These are phyloP conservation scores for Mariannaea sp. DNA, from an alignment of 2,329 filamentous ascomycete genomes.

Conservation along the genomic window DNA sequence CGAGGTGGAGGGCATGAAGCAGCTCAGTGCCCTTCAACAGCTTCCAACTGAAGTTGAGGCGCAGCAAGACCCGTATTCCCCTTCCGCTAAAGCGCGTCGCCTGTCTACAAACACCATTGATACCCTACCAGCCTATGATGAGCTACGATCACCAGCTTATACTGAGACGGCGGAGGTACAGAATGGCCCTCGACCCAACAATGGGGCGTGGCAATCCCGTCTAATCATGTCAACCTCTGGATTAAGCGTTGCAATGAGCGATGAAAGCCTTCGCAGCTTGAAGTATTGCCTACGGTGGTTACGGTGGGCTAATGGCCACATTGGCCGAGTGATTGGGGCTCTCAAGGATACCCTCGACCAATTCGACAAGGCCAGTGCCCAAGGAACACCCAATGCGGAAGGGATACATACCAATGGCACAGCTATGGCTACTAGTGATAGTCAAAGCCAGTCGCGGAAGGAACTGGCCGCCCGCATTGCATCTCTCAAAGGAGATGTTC, in stretches of 20 bases:
- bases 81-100: conserved; percentile 51
- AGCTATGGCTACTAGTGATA: conserved; percentile 7
- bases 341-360: conserved; percentile 78
- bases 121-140: conserved; percentile 82
- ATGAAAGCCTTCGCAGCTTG: conserved; percentile 81
- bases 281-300: conserved; percentile 85
- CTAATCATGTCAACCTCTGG: conserved; percentile 90
- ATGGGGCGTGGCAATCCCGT: conserved; percentile 73
- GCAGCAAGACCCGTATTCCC: conserved; percentile 36
- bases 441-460: conserved; percentile 39
- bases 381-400: conserved; percentile 16
- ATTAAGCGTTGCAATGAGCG: conserved; percentile 87
- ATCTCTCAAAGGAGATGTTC: conserved; percentile 69
- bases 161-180: conserved; percentile 58
- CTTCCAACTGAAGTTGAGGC: conserved; percentile 19
- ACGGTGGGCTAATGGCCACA: conserved; percentile 78
- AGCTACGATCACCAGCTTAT: conserved; percentile 75
- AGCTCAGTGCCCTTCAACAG: conserved; percentile 30
- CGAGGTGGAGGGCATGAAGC: conserved; percentile 38
- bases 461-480: conserved; percentile 68
- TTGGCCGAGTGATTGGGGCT: conserved; percentile 74
- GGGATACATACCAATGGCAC: conserved; percentile 19
- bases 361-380: conserved; percentile 66
- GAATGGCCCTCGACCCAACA: conserved; percentile 36
- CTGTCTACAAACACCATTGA: conserved; percentile 73